Evolutionary conservation across 2,329 filamentous ascomycete genomes (phyloP), one percentile per base, ranked within the genome.

Genomic region (Colletotrichum australisinense): DNA sequence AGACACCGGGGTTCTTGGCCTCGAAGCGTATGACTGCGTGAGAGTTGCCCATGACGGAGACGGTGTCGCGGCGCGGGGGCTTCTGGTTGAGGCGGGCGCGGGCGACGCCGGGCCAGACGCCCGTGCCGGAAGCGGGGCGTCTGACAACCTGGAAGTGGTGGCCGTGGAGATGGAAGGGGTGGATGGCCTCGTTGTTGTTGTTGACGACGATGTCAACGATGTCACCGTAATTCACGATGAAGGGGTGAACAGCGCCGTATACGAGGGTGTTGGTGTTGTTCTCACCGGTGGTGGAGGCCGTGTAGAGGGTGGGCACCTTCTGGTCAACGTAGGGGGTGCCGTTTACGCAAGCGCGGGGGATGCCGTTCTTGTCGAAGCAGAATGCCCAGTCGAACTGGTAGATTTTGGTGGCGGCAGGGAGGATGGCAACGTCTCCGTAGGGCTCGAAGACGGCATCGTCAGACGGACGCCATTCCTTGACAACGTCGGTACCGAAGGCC

Each of bases 241-340:
- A 84, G 6, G 86, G 83, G 73, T 83, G 81, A 58, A 87, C 80
- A 52, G 79, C 80, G 26, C 86, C 86, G 71, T 88, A 88, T 6
- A 86, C 80, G 3, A 70, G 42, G 0, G 83, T 79, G 75, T 88
- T 78, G 6, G 80, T 82, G 78, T 86, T 87, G 77, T 82, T 76
- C 1, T 80, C 76, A 5, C 88, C 88, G 1, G 88, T 83, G 0
- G 90, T 90, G 3, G 93, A 86, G n/a, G 88, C 93, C 3, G 91
- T 92, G 85, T 94, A 95, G 6, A 95, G 84, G 0, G 91, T 90
- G 0, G 93, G 93, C 0, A 94, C 92, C 77, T 91, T 89, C 64
- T 93, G 93, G 8, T 80, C 74, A n/a, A 93, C 87, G 78, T 93
- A 95, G 7, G 92, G 92, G 57, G 90, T 82, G 76, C 89, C 88